Base-by-base conservation (phyloP, 2,329 filamentous ascomycete genomes). In the Podosphaera xanthii region DNA sequence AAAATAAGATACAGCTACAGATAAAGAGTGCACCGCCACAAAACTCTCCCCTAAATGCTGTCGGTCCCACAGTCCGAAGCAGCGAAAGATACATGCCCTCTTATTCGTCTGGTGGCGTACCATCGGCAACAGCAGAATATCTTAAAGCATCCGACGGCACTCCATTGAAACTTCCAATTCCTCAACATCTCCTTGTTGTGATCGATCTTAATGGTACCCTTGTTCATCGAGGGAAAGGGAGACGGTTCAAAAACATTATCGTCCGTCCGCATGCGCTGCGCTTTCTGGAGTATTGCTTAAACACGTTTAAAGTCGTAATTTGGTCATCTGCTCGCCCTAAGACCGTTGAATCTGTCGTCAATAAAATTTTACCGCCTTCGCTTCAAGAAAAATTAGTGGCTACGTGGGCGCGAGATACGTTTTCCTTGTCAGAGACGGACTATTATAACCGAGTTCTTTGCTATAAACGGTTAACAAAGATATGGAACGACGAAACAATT, bases 141-240 rank as follows among this genome's bases (percentile, higher is more conserved):
- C 72, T 87, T n/a, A 59, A 67, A 2, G 75, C 76, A 58, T 75
- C 84, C 1, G 68, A 71, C 3, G 64, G 72, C 12, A 65, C 72
- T 0, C 75, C 80, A 0, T 65, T 69, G 35, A 63, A 64, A 14
- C 70, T 78, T 2, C 46, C 70, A 0, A 57, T 69, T 0, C 77
- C 82, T 0, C 79, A 80, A 48, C 78, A 77, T 14, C 77, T 95
- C 40, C 80, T 98, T 31, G 75, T 98, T 57, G 79, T 97, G 54
- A 79, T 97, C 62, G 92, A 98, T 71, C 79, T 98, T 44, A 98
- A 97, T 70, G 92, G 92, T 62, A 96, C 91, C 0, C 76, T 98
- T 0, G 77, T 97, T 42, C 77, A 79, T 71, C 84, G 92, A 4
- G 83, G 81, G 7, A 75, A 74, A 58, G 73, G 74, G 53, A 69